Conservation (phyloP, 257 asterid genomes). For the Lycium barbarum region DNA sequence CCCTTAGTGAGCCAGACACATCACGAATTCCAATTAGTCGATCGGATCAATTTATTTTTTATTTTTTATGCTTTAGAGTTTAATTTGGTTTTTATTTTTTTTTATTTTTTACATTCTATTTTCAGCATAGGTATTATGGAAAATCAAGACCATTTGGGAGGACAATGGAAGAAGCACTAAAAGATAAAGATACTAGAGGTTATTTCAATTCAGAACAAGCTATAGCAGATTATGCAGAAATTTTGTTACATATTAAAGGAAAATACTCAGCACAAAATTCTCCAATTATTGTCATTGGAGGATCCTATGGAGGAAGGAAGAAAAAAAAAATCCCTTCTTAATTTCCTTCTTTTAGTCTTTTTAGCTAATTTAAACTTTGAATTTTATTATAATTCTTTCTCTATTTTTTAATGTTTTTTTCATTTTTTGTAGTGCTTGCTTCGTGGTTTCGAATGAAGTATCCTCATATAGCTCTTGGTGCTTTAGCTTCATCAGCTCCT, state of each 20-base stretch:
- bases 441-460: slow-evolving; percentile 37
- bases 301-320: slow-evolving; percentile 88
- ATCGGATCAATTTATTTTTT: neutral
- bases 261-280: slow-evolving; percentile 54
- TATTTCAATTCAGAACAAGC: slow-evolving; percentile 87
- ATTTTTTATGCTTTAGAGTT: neutral
- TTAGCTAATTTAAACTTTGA: neutral
- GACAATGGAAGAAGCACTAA: slow-evolving; percentile 51
- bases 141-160: slow-evolving; percentile 65
- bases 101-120: neutral
- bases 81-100: neutral
- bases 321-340: neutral
- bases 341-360: neutral
- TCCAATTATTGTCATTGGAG: slow-evolving; percentile 77
- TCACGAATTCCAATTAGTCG: neutral
- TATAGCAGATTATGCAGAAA: slow-evolving; percentile 77
- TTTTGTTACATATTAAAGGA: slow-evolving; percentile 57
- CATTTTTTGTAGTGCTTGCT: neutral
- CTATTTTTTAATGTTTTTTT: neutral
- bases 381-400: neutral
- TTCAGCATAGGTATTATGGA: slow-evolving; percentile 81
- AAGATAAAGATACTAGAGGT: slow-evolving; percentile 55
- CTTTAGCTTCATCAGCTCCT: slow-evolving; percentile 86
- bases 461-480: slow-evolving; percentile 82
- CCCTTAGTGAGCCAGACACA: too few species aligned